Evolutionary conservation across 331 rosid genomes (phyloP).

Genomic region (Malus hybrid): DNA sequence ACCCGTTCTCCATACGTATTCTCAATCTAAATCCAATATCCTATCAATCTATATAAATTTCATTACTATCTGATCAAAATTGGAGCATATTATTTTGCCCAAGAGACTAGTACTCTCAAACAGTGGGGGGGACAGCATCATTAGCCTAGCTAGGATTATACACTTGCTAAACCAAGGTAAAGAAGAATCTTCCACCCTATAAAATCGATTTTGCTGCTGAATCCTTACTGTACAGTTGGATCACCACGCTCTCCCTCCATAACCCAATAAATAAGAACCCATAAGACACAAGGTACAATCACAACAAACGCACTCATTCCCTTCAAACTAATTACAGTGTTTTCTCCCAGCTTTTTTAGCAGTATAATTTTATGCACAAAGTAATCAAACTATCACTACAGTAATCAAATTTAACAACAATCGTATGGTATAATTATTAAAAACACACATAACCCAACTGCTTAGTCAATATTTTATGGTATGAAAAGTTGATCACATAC

Average conservation of each 20-base stretch:
- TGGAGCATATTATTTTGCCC: constrained; percentile 6
- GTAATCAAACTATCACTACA: constrained; percentile 2
- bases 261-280: constrained; percentile 21
- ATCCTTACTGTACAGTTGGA: constrained; percentile 59
- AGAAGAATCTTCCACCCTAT: constrained; percentile 37
- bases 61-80: constrained; percentile 20
- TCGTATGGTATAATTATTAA: too few species aligned
- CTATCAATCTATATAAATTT: constrained; percentile 1
- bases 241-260: constrained; percentile 25
- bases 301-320: too few species aligned
- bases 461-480: constrained; percentile 25
- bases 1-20: background rate
- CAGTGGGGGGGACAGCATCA: constrained; percentile 33
- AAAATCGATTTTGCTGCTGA: constrained; percentile 42
- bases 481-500: constrained; percentile 31
- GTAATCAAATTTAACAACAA: too few species aligned
- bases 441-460: background rate
- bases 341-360: constrained; percentile 58
- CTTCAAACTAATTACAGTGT: constrained; percentile 9
- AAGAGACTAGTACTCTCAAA: background rate
- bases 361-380: constrained; percentile 47
- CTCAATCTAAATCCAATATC: background rate
- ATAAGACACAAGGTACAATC: background rate
- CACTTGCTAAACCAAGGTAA: constrained; percentile 23
- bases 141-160: constrained; percentile 26